Percentiles rank a stretch among this genome's conserved stretches.
Evolutionary conservation across 352 stramenopile genomes (phyloP).

Genomic region (Elongisporangium prolatum): DNA sequence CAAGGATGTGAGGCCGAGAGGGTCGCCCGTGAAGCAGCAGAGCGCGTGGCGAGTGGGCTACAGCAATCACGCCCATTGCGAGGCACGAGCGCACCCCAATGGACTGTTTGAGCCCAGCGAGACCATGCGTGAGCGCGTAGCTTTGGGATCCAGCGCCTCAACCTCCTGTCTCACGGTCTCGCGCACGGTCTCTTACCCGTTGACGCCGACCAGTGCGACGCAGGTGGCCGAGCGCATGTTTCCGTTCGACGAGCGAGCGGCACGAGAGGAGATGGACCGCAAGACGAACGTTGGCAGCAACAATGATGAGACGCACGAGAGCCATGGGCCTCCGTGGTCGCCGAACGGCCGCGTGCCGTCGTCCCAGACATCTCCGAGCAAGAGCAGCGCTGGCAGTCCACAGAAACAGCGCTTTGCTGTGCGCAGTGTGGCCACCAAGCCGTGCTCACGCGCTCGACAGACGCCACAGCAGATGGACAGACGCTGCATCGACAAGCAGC

Average conservation of each 20-base stretch:
- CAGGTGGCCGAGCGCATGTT: conserved; percentile 5
- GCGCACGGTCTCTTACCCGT: conserved; percentile 22
- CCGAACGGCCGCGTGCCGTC: neutral
- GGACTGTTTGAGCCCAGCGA: conserved; percentile 52
- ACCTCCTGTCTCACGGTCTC: conserved; percentile 2
- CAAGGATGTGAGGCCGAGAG: conserved; percentile 15
- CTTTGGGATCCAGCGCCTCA: neutral
- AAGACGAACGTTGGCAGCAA: conserved; percentile 8
- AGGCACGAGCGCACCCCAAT: conserved; percentile 16
- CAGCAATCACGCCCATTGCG: conserved; percentile 26
- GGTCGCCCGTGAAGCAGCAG: conserved; percentile 11
- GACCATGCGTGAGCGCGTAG: conserved; percentile 21
- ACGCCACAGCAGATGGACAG: conserved; percentile 13
- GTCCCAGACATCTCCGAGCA: neutral
- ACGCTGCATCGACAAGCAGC: conserved; percentile 21
- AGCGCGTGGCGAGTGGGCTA: conserved; percentile 44
- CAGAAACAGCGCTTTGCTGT: conserved; percentile 4
- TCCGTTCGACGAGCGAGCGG: conserved; percentile 18
- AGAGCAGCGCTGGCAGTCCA: neutral
- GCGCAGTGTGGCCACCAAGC: conserved; percentile 5
- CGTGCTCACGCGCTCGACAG: conserved; percentile 13
- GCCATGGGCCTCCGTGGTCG: conserved; percentile 18
- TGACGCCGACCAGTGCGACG: conserved; percentile 9
- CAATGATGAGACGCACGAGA: neutral
- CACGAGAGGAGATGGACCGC: conserved; percentile 10